Evolutionary conservation across 352 stramenopile species (phyloP), one percentile per base, ranked within the genome.

Genomic region (Phytophthora pisi): DNA sequence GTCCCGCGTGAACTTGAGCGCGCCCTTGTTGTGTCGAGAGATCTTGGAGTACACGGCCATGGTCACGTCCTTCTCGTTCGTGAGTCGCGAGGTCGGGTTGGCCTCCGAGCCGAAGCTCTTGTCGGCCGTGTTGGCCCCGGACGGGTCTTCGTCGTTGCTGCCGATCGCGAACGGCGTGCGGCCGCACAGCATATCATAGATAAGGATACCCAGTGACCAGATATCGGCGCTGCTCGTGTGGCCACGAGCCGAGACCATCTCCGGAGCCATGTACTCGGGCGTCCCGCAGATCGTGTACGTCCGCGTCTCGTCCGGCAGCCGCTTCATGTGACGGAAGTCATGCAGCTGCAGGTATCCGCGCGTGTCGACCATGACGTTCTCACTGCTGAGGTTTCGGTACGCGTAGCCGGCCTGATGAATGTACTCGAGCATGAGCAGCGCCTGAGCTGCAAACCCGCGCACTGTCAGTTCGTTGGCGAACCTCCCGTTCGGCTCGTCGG

Each of bases 251-350:
- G 87, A 95, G 36, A 97, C 78, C 86, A 97, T 93, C 66, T 97
- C 90, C 0, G 90, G 90, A 8, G 90, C 84, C 76, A 96, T 94
- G 73, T 96, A 97, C 72, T 97, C 90, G 28, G 90, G 82, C 23
- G 89, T 96, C 8, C 89, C 89, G 46, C 88, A 96, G 59, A 97
- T 92, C 31, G 90, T 96, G 72, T 95, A 94, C 30, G 90, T 96
- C 11, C 86, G 81, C 18, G 80, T 81, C 58, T 94, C 83, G 54
- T 96, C 88, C 7, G 84, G 82, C 5, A 93, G 79, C 46, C 90
- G 90, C 64, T 93, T 93, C 84, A 92, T 90, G 70, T 92, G 82
- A 42, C 84, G 72, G 69, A 96, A 96, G 63, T 97, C 90, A 61
- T 93, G 81, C 5, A 97, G 75, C 64, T 93, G 86, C 30, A 97